Conservation (phyloP, 129 eudicot genomes). For the Flaveria robusta region DNA sequence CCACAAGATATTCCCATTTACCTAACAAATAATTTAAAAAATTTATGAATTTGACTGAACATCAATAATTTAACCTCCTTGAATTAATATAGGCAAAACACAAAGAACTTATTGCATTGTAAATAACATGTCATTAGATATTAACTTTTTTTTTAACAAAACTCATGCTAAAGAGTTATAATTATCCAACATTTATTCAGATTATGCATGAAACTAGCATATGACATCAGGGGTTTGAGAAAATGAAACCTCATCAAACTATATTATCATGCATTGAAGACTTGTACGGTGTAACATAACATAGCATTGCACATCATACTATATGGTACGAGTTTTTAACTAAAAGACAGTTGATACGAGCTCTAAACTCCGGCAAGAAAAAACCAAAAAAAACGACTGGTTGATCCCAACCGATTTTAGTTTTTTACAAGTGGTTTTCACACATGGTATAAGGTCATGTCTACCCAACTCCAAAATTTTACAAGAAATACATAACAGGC, state of each 20-base stretch:
- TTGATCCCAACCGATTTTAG: not conserved
- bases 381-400: not conserved
- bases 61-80: not conserved
- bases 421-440: slow-evolving; percentile 26
- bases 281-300: too few species aligned
- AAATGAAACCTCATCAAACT: too few species aligned
- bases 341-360: not conserved
- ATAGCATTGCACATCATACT: too few species aligned
- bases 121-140: not conserved
- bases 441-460: slow-evolving; percentile 20
- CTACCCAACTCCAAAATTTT: slow-evolving; percentile 29
- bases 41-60: not conserved
- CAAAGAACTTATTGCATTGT: not conserved
- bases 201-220: not conserved
- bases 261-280: too few species aligned
- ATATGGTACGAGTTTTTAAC: too few species aligned
- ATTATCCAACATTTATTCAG: not conserved
- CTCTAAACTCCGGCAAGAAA: not conserved
- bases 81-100: not conserved
- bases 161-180: not conserved
- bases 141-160: not conserved
- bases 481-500: slow-evolving; percentile 43
- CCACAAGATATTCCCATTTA: not conserved
- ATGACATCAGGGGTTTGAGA: not conserved
- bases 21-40: too few species aligned